These are phyloP conservation scores for Silene noctiflora DNA, from an alignment of 179 eudicot genomes.

Conservation along the genomic window DNA sequence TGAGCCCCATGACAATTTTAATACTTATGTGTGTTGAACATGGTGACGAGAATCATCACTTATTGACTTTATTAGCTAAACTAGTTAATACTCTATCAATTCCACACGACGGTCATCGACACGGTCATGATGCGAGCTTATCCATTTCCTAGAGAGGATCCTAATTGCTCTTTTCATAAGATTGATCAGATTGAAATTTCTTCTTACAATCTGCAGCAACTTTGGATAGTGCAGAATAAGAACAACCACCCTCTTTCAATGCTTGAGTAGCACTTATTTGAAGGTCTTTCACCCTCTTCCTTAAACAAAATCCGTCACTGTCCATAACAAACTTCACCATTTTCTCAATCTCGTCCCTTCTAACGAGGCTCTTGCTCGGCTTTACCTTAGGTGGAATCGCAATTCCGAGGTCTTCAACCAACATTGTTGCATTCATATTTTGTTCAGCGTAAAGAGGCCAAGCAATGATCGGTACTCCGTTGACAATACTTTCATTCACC, in stretches of 20 bases:
- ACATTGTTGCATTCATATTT: conserved; percentile 42
- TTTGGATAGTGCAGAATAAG: conserved; percentile 13
- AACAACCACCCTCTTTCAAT: conserved; percentile 22
- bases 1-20: no score
- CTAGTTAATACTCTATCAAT: no score
- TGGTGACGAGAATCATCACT: no score
- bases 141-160: no score
- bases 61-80: no score
- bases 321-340: conserved; percentile 26
- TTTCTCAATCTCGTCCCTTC: conserved; percentile 22
- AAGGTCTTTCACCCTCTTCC: conserved; percentile 19
- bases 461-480: conserved; percentile 49
- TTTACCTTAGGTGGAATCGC: conserved; percentile 28
- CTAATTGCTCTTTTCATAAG: no score
- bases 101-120: no score
- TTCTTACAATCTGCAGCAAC: conserved; percentile 16
- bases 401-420: conserved; percentile 30
- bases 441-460: conserved; percentile 64
- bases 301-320: conserved; percentile 17
- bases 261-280: conserved; percentile 12
- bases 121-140: no score
- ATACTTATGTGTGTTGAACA: no score
- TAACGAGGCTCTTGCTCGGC: conserved; percentile 24
- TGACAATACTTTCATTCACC: conserved; percentile 35
- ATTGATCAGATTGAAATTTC: background rate